Conservation (phyloP, 2,329 filamentous ascomycete species). For the Aotearoamyces nothofagi region DNA sequence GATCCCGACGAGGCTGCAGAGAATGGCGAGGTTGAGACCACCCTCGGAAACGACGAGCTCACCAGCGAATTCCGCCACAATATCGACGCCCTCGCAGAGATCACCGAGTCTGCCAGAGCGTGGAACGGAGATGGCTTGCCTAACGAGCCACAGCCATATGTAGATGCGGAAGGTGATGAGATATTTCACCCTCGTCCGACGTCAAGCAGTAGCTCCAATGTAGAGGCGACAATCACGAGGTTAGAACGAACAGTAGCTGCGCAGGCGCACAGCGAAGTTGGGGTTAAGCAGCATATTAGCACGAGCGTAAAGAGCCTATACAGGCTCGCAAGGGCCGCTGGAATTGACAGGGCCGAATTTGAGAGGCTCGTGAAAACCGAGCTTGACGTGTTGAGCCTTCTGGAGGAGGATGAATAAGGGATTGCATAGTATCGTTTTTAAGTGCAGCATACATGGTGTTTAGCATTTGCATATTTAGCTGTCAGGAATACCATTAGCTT, state of each 20-base stretch:
- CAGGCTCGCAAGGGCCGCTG: slow-evolving; percentile 51
- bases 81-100: slow-evolving; percentile 6
- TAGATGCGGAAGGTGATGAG: slow-evolving; percentile 4
- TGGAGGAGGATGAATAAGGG: slow-evolving; percentile 38
- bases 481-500: no score
- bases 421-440: no score
- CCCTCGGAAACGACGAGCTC: slow-evolving; percentile 27
- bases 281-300: slow-evolving; percentile 65
- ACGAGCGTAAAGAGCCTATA: slow-evolving; percentile 66
- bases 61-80: slow-evolving; percentile 14
- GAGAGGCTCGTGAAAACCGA: slow-evolving; percentile 56
- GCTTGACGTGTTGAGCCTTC: slow-evolving; percentile 51
- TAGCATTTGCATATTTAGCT: no score
- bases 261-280: slow-evolving; percentile 52
- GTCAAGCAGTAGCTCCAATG: slow-evolving; percentile 41
- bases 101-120: slow-evolving; percentile 8
- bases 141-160: not conserved
- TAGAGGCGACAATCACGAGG: slow-evolving; percentile 39
- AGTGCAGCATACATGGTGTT: no score
- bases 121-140: slow-evolving; percentile 24
- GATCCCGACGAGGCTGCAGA: slow-evolving; percentile 55
- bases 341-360: slow-evolving; percentile 64
- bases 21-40: slow-evolving; percentile 26
- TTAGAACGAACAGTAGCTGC: slow-evolving; percentile 31
- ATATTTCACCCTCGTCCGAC: slow-evolving; percentile 41